Evolutionary conservation across 805 yeast species (phyloP).

Genomic region (Starmerella sirachaensis): DNA sequence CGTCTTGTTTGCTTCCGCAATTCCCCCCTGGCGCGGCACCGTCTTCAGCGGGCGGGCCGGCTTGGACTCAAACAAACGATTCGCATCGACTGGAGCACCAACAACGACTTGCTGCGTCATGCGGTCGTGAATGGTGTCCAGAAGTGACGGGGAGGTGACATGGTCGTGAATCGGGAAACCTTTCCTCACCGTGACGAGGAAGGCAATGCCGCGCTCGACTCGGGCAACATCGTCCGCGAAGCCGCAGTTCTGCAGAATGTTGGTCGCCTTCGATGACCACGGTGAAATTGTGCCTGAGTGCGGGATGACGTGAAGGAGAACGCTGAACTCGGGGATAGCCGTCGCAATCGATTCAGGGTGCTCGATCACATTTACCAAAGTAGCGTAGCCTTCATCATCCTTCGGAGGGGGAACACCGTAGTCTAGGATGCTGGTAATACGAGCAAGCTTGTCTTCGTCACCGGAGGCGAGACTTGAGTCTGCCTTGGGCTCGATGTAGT

Average conservation of each 20-base stretch:
- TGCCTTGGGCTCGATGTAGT: slow-evolving; percentile 54
- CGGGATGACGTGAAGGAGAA: slow-evolving; percentile 69
- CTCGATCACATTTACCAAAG: slow-evolving; percentile 31
- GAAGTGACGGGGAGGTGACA: slow-evolving; percentile 41
- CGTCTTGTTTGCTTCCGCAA: slow-evolving; percentile 63
- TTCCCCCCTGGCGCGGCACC: slow-evolving; percentile 38
- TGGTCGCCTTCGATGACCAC: slow-evolving; percentile 98
- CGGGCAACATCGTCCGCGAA: slow-evolving; percentile 58
- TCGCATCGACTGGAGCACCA: slow-evolving; percentile 39
- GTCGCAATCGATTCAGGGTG: slow-evolving; percentile 15
- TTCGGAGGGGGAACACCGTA: slow-evolving; percentile 60
- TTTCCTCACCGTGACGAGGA: slow-evolving; percentile 56
- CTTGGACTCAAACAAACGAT: slow-evolving; percentile 55
- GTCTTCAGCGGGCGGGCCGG: slow-evolving; percentile 69
- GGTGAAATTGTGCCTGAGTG: slow-evolving; percentile 96
- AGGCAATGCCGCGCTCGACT: slow-evolving; percentile 80
- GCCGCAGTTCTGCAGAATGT: slow-evolving; percentile 82
- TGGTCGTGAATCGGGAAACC: slow-evolving; percentile 55
- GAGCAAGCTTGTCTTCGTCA: slow-evolving; percentile 28
- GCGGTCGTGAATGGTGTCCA: slow-evolving; percentile 74
- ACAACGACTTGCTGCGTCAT: slow-evolving; percentile 67
- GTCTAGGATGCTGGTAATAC: slow-evolving; percentile 47
- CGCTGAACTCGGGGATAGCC: slow-evolving; percentile 29
- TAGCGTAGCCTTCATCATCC: slow-evolving; percentile 35
- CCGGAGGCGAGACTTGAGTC: slow-evolving; percentile 26